Base-by-base conservation (phyloP, 345 rosid genomes). In the Lagerstroemia speciosa region DNA sequence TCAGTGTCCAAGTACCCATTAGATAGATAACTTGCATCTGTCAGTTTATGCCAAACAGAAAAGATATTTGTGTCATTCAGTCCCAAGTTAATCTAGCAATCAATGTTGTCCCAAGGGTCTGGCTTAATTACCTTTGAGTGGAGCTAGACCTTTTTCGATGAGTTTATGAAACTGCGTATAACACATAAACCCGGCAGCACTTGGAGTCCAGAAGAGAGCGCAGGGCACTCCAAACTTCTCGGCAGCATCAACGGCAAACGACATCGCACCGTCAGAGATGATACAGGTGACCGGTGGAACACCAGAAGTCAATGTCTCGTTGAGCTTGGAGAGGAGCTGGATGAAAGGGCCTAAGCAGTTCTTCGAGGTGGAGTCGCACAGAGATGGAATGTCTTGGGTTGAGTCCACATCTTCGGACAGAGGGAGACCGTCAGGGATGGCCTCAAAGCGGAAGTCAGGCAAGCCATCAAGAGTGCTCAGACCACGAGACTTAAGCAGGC, bases 201-300 rank as follows among this genome's bases (percentile, higher is more conserved):
- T 24, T 67, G 52, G 46, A 11, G 73, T 70, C 55, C 55, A 63
- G 43, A 70, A 63, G 16, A n/a, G n/a, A 29, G 57, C 66, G 20
- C 48, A 46, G 16, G 68, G 68, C 43, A 70, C 19, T 38, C 67
- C 66, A 30, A 70, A 34, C 32, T 63, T 20, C 9, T 63, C 36
- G 36, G 67, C 62, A 19, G 61, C 68, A 57, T 62, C 37, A 62
- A 66, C 29, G 24, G 62, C 30, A 63, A 34, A 63, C 19, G 61
- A 48, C 73, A 63, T 45, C 10, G 64, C 48, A 5, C 68, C 68
- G 48, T 63, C 67, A 31, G 62, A 61, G 20, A 69, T 50, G 9
- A 69, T 69, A 52, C 72, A 62, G 40, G 66, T 60, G 55, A 62
- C 58, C 16, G 73, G 73, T 2, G 67, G 62, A 70, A 46, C 33